Evolutionary conservation across 2,329 filamentous ascomycete species (phyloP), one percentile per base, ranked within the genome.

Genomic region (Grosmannia penicillata): DNA sequence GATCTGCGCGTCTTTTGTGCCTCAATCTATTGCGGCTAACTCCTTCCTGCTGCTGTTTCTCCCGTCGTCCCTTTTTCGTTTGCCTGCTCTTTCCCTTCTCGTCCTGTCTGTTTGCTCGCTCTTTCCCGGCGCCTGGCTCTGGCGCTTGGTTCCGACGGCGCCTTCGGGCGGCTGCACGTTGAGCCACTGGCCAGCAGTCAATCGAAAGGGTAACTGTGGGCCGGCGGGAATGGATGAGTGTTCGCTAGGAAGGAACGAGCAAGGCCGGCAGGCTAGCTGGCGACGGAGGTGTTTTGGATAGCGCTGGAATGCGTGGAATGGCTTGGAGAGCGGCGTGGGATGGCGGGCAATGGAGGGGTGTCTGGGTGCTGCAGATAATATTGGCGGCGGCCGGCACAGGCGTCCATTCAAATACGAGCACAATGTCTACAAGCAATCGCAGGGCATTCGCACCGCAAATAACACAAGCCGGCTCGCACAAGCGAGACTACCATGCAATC

Each of bases 151-250:
- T n/a, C n/a, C n/a, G 27, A 23, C 11, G 15, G 18, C 34, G 22
- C 23, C 17, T 33, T 22, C 21, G 11, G 14, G n/a, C n/a, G n/a
- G n/a, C n/a, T n/a, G n/a, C 31, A 19, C 28, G 29, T 8, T 32
- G 38, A 31, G 17, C 8, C 22, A 36, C 30, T 36, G 34, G 39
- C n/a, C n/a, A n/a, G n/a, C n/a, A n/a, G n/a, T n/a, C n/a, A 36
- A 40, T 30, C 23, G 33, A 43, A 41, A 43, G 43, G 45, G 45
- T 47, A 47, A 45, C 43, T 45, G 45, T 47, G 45, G 45, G 45
- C 37, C 45, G 32, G 24, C 43, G 43, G 41, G 37, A 38, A 36
- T 41, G 41, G 39, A 44, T 29, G 42, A 22, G 34, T 35, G 36
- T 35, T 32, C 25, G 33, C 38, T 44, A 45, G 40, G 31, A 11